Conservation (phyloP, 2,329 filamentous ascomycete genomes). For the Zymoseptoria crescenta region DNA sequence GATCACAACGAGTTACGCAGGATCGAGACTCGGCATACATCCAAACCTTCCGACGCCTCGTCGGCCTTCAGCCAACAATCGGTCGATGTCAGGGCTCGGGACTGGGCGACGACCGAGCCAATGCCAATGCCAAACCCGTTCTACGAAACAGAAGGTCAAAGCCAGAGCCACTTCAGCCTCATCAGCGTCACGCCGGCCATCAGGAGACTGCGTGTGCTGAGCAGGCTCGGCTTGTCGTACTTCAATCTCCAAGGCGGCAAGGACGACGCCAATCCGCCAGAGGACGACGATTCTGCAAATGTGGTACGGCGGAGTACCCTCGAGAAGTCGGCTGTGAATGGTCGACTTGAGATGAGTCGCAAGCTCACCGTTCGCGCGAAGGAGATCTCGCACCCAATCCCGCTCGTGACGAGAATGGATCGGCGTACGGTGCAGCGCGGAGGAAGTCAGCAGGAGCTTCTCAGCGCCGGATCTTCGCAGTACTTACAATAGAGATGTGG, state of each 20-base stretch:
- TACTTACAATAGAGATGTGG: not conserved
- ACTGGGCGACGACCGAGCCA: not conserved
- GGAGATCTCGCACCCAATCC: conserved; percentile 8
- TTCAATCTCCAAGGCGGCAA: not conserved
- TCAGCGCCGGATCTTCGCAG: not conserved
- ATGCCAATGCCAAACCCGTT: not conserved
- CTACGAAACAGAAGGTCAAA: conserved; percentile 2
- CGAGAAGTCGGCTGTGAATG: not conserved
- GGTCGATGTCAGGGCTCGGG: not conserved
- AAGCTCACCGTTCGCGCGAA: conserved; percentile 4
- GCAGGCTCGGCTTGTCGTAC: conserved; percentile 5
- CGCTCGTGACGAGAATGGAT: not conserved
- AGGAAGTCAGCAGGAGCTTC: not conserved
- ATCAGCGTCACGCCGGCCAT: conserved; percentile 6
- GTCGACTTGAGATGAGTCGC: not conserved
- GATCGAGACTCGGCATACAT: not conserved
- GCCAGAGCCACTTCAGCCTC: conserved; percentile 10
- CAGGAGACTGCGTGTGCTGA: conserved; percentile 5
- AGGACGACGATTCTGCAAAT: not conserved
- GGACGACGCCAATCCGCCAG: not conserved
- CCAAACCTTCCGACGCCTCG: conserved; percentile 2
- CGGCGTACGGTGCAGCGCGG: not conserved
- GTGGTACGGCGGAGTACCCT: not conserved
- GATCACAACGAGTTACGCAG: not conserved
- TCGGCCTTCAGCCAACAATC: conserved; percentile 3